Percentiles rank a stretch among this genome's conserved stretches.
These are phyloP conservation scores for Symbiotaphrina buchneri DNA, from an alignment of 495 filamentous ascomycete species.

Conservation along the genomic window DNA sequence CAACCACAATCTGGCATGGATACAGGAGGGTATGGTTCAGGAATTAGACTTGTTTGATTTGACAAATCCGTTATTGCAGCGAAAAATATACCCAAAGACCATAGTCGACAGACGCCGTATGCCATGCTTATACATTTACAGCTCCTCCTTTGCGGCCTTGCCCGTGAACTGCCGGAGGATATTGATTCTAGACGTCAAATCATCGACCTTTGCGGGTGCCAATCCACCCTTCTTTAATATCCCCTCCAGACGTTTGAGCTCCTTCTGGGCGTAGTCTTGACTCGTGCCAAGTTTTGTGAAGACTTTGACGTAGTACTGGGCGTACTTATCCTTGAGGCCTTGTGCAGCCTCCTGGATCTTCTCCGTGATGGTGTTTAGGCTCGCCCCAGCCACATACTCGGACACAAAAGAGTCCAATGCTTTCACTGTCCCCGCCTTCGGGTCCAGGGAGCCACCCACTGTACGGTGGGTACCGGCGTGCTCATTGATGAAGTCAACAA, in stretches of 20 bases:
- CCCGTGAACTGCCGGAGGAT: slow-evolving; percentile 59
- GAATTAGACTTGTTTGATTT: too few relatives aligned
- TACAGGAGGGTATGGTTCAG: too few relatives aligned
- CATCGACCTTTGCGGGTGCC: slow-evolving; percentile 70
- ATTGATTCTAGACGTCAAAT: slow-evolving; percentile 69
- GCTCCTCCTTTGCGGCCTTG: slow-evolving; percentile 37
- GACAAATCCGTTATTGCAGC: too few relatives aligned
- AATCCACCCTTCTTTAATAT: slow-evolving; percentile 71
- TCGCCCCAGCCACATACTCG: slow-evolving; percentile 36
- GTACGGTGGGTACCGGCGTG: slow-evolving; percentile 76
- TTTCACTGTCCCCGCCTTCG: slow-evolving; percentile 60
- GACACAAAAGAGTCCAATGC: slow-evolving; percentile 49
- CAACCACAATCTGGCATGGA: slow-evolving; percentile 7
- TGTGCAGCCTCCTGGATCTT: slow-evolving; percentile 49
- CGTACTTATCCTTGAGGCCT: slow-evolving; percentile 55
- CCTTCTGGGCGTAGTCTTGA: slow-evolving; percentile 62
- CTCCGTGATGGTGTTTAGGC: slow-evolving; percentile 30
- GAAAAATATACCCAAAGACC: too few relatives aligned
- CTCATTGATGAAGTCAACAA: slow-evolving; percentile 68
- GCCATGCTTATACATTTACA: slow-evolving; percentile 29
- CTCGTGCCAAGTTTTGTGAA: slow-evolving; percentile 62
- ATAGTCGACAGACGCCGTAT: too few relatives aligned
- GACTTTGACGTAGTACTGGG: slow-evolving; percentile 85
- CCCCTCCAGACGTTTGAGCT: slow-evolving; percentile 56
- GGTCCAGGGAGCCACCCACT: slow-evolving; percentile 60